Evolutionary conservation across 768 basidiomycete genomes (phyloP), one percentile per base, ranked within the genome.

Genomic region (Leccinellum luteum): DNA sequence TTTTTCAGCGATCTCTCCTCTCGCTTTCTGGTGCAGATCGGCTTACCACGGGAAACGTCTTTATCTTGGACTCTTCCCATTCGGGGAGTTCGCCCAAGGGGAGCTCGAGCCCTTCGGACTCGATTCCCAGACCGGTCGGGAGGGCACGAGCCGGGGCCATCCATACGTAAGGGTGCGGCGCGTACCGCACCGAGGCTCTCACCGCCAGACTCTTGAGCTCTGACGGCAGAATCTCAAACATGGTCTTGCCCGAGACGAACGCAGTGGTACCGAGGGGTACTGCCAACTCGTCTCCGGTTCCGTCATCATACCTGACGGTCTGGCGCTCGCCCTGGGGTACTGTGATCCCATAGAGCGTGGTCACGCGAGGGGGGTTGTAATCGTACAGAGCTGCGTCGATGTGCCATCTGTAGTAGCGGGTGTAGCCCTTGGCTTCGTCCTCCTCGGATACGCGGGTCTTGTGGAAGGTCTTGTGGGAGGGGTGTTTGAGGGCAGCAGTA

Each of bases 341-440:
- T 3, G 65, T 76, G 60, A 94, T 78, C 1, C 85, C 90, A 63
- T 92, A 93, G 21, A 95, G 82, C 1, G 92, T 91, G 6, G 94
- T 95, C 43, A 90, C 92, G 61, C 81, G 86, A 4, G 93, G 92
- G 17, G 90, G 90, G 25, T 84, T 82, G 13, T 87, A 78, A 55
- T 87, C 84, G 68, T 90, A 90, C 35, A 92, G 73, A 2, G 91
- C 91, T 1, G 94, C 92, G 63, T 94, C 93, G 71, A 94, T 94
- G 71, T 95, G 91, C 92, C 92, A 94, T 50, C 92, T 79, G 72
- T 92, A 94, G 79, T 89, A 94, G 38, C 92, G 81, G n/a, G 92
- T 94, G 47, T 79, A 72, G n/a, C 91, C 92, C 52, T 81, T 79
- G 8, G 74, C 84, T 63, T 89, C 88, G 59, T 94, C 92, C 66